Evolutionary conservation across 768 basidiomycete species (phyloP), one percentile per base, ranked within the genome.

Genomic region (Sistotremastrum niveocremeum): DNA sequence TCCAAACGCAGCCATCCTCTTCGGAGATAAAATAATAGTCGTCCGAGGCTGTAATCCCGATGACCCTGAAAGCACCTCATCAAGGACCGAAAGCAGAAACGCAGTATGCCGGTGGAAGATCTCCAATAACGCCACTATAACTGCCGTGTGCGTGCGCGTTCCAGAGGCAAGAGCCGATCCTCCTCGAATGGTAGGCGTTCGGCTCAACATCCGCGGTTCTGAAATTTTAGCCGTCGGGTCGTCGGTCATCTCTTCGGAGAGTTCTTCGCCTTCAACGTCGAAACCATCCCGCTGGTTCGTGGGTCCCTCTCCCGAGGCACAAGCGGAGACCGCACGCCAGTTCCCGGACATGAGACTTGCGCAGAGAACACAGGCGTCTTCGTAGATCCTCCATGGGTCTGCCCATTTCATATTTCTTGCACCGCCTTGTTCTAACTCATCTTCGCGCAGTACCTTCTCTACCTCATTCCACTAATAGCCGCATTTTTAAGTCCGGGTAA

Each of bases 321-420:
- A 42, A 28, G 46, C 51, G 0, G 74, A 70, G 46, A 72, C 69
- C 34, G 66, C 64, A 31, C 79, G 68, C 63, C 71, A 83, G 3
- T 72, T 68, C 9, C 84, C 81, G 54, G 80, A 72, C 84, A 84
- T 88, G n/a, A 86, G 68, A 3, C 82, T 77, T 0, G 84, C 86
- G 54, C 86, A 88, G 39, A 86, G 67, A 37, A 87, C 66, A 50
- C 87, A 89, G 20, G 82, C 80, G 49, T 89, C 87, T 61, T 90
- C 86, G 54, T 89, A 90, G 8, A 88, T 67, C 29, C 76, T 73
- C 84, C 84, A 87, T 6, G 74, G 73, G 50, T 87, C 86, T 9
- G 76, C 70, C 81, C 82, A 85, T 2, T 20, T 20, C 20, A 20
- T 20, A 20, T 20, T 20, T 20, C 20, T 20, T 20, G 20, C 37